These are phyloP conservation scores for Tylopilus plumbeoviolaceoides DNA, from an alignment of 768 basidiomycete species.

Conservation along the genomic window DNA sequence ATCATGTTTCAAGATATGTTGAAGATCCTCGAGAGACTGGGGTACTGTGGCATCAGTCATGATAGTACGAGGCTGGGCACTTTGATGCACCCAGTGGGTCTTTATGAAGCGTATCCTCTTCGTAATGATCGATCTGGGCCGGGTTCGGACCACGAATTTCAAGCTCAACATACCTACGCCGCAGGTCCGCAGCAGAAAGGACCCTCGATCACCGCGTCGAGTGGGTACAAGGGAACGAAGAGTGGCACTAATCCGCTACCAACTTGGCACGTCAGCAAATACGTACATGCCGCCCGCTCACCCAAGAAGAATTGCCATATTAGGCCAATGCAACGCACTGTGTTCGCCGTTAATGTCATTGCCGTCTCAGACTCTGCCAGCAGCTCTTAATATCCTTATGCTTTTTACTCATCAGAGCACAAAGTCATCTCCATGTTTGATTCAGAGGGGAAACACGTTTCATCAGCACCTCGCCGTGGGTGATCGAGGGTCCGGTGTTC, in stretches of 20 bases:
- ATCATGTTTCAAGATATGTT: slow-evolving; percentile 51
- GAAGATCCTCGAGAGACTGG: slow-evolving; percentile 54
- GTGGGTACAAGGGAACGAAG: too few relatives aligned
- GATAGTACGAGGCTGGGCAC: neutral
- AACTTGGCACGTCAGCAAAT: too few relatives aligned
- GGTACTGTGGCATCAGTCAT: slow-evolving; percentile 31
- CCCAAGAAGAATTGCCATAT: too few relatives aligned
- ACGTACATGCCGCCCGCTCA: too few relatives aligned
- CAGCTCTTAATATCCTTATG: too few relatives aligned
- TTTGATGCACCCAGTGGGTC: neutral
- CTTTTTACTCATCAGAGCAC: neutral
- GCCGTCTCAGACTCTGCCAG: too few relatives aligned
- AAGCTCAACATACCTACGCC: neutral
- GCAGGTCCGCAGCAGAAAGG: too few relatives aligned
- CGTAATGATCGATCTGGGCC: neutral
- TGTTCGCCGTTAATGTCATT: too few relatives aligned
- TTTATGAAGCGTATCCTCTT: neutral
- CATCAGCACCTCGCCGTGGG: neutral
- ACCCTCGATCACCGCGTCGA: neutral
- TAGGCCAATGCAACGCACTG: too few relatives aligned
- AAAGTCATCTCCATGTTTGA: too few relatives aligned
- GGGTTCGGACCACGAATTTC: neutral
- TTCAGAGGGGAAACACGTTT: too few relatives aligned
- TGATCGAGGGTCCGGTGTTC: neutral
- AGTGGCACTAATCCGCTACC: too few relatives aligned